Percentiles rank a stretch among this genome's conserved stretches.
These are phyloP conservation scores for Eucalyptus cloeziana DNA, from an alignment of 345 rosid species.

Conservation along the genomic window DNA sequence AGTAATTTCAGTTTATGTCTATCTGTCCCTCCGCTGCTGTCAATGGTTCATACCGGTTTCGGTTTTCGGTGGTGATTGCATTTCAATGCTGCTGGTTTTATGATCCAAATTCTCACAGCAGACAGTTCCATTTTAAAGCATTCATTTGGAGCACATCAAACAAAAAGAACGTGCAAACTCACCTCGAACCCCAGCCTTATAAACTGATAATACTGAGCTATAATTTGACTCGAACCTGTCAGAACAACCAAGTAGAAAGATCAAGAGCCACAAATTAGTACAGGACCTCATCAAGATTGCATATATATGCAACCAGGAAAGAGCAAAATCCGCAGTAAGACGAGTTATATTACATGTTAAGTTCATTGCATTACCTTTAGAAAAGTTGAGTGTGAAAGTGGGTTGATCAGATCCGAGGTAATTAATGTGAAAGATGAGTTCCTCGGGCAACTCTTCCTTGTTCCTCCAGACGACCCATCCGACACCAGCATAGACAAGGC, in stretches of 20 bases:
- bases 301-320: neutral
- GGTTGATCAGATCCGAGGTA: constrained; percentile 49
- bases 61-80: accelerated
- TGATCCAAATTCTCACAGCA: neutral
- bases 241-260: neutral
- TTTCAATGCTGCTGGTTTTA: neutral
- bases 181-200: constrained; percentile 64
- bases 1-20: neutral
- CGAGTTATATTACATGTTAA: neutral
- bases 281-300: neutral
- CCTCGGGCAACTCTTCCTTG: constrained; percentile 46
- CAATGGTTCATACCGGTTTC: neutral
- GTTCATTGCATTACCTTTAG: constrained; percentile 15
- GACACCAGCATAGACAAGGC: constrained; percentile 40
- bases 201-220: constrained; percentile 82
- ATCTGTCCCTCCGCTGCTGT: neutral
- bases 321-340: neutral
- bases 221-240: constrained; percentile 72
- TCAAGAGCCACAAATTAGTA: neutral
- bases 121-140: neutral
- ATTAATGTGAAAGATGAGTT: constrained; percentile 45
- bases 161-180: neutral
- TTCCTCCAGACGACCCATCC: constrained; percentile 47
- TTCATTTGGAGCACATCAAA: neutral
- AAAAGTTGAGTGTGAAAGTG: constrained; percentile 49